Evolutionary conservation across 768 basidiomycete species (phyloP).

Genomic region (Clitopilus hobsonii): DNA sequence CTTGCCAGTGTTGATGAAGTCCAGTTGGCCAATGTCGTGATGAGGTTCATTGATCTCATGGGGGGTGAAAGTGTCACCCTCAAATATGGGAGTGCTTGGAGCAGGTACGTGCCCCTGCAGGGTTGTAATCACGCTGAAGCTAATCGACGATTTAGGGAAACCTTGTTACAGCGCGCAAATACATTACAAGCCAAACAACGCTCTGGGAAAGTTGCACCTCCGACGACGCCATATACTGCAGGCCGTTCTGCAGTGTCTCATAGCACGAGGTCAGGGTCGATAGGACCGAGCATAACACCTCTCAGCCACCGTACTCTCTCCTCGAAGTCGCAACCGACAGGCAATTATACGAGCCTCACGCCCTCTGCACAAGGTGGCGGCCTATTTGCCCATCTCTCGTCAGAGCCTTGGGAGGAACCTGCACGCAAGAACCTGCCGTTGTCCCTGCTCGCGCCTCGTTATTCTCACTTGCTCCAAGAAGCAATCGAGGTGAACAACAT

Average conservation of each 20-base stretch:
- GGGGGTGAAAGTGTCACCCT: conserved; percentile 39
- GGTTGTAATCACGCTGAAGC: conserved; percentile 1
- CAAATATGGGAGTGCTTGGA: conserved; percentile 49
- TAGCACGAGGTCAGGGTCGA: not conserved
- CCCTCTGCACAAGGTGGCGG: conserved; percentile 19
- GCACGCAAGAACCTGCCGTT: conserved; percentile 27
- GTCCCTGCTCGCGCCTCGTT: conserved; percentile 47
- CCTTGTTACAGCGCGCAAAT: conserved; percentile 42
- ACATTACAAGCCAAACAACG: conserved; percentile 62
- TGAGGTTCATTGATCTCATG: conserved; percentile 46
- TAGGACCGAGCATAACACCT: not conserved
- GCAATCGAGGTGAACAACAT: conserved; percentile 31
- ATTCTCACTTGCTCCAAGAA: conserved; percentile 55
- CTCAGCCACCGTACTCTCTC: conserved; percentile 30
- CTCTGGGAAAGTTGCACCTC: conserved; percentile 50
- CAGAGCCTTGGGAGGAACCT: conserved; percentile 12
- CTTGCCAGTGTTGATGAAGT: conserved; percentile 53
- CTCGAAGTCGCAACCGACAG: conserved; percentile 9
- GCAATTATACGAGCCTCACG: conserved; percentile 10
- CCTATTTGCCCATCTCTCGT: conserved; percentile 27
- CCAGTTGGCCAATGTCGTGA: conserved; percentile 51
- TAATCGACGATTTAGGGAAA: conserved; percentile 32
- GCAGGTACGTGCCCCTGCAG: conserved; percentile 37
- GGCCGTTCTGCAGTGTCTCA: not conserved
- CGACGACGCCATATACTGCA: conserved; percentile 38